phyloP scores from a whole-genome alignment of 495 filamentous ascomycete genomes.

The Hypoxylon trugodes region DNA sequence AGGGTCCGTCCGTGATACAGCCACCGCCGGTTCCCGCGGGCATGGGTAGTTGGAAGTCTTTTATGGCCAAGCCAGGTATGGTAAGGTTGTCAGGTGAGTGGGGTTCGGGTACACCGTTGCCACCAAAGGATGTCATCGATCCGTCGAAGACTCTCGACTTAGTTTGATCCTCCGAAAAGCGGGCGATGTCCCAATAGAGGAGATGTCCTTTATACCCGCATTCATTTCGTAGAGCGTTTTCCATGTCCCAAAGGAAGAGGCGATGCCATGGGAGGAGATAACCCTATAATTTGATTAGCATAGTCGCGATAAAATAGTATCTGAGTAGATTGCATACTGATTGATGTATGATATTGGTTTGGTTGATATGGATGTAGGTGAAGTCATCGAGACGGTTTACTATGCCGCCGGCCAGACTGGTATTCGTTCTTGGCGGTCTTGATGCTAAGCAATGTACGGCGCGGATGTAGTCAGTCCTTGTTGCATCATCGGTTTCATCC shows the following conservation, averaged over 20 bases:
- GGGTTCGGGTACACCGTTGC: conserved; percentile 63
- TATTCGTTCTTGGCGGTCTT: conserved; percentile 59
- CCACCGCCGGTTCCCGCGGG: conserved; percentile 68
- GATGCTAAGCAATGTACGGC: conserved; percentile 71
- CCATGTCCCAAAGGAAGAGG: conserved; percentile 70
- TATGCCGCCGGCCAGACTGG: conserved; percentile 47
- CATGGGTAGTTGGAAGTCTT: conserved; percentile 43
- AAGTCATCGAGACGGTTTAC: conserved; percentile 69
- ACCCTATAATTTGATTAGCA: conserved; percentile 48
- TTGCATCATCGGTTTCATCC: conserved; percentile 55
- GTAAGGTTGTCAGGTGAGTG: conserved; percentile 29
- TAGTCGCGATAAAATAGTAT: neutral
- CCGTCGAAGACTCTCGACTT: conserved; percentile 70
- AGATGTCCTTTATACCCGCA: conserved; percentile 71
- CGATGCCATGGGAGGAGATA: conserved; percentile 78
- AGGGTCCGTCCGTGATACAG: conserved; percentile 68
- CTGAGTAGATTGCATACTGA: conserved; percentile 42
- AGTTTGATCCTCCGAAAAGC: conserved; percentile 58
- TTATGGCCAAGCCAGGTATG: conserved; percentile 36
- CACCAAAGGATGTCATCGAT: conserved; percentile 64
- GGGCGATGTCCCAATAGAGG: conserved; percentile 71
- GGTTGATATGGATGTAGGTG: conserved; percentile 69
- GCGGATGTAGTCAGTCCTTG: conserved; percentile 68
- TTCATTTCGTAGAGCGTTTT: conserved; percentile 69
- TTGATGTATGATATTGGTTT: conserved; percentile 67